Evolutionary conservation across 2,329 filamentous ascomycete genomes (phyloP).

Genomic region (Diaporthe batatas): DNA sequence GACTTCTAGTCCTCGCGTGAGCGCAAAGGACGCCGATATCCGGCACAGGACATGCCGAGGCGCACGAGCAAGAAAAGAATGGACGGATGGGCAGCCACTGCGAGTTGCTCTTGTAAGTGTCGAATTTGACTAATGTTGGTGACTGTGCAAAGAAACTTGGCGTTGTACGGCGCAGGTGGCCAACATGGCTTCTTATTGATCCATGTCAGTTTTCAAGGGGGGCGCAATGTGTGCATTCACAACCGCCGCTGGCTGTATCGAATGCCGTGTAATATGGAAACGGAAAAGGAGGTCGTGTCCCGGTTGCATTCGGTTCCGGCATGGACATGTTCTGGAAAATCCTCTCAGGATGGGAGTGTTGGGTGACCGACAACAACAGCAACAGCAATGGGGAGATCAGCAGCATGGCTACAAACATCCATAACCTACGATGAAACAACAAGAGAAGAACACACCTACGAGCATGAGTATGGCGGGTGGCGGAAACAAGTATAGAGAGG

Average conservation of each 20-base stretch:
- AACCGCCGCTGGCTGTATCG: constrained; percentile 24
- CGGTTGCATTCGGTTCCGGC: constrained; percentile 26
- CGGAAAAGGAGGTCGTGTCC: constrained; percentile 33
- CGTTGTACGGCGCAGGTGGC: constrained; percentile 32
- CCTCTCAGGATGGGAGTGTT: constrained; percentile 2
- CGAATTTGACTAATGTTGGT: constrained; percentile 18
- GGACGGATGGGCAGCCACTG: background rate
- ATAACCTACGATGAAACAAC: constrained; percentile 34
- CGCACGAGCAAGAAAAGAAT: background rate
- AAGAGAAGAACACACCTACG: constrained; percentile 25
- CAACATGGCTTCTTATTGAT: constrained; percentile 17
- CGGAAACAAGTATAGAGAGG: background rate
- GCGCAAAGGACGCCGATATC: background rate
- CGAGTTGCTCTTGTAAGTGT: constrained; percentile 8
- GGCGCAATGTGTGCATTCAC: constrained; percentile 13
- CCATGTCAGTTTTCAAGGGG: constrained; percentile 3
- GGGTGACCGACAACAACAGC: background rate
- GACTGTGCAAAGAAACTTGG: constrained; percentile 33
- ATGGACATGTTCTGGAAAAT: constrained; percentile 25
- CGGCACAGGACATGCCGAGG: constrained; percentile 1
- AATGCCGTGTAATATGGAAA: constrained; percentile 27
- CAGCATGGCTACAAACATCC: constrained; percentile 36
- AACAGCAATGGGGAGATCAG: constrained; percentile 3
- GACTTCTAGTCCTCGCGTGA: constrained; percentile 69
- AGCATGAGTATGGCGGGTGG: constrained; percentile 2